These are phyloP conservation scores for Pseudogymnoascus sp. DNA, from an alignment of 2,329 filamentous ascomycete genomes.

Conservation along the genomic window DNA sequence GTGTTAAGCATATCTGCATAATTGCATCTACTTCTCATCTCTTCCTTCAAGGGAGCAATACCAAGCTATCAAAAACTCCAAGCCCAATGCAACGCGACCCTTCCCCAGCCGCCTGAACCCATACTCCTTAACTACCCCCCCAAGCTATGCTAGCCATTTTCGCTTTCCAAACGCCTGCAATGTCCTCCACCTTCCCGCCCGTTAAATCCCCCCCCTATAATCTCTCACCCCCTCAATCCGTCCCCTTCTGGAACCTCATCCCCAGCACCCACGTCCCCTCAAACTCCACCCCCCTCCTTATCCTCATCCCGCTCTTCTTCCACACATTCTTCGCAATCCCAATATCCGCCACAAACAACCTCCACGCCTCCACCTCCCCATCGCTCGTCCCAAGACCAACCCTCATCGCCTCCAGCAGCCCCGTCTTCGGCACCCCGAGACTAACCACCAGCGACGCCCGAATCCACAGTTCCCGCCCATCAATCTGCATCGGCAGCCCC, in stretches of 20 bases:
- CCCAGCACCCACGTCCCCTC: constrained; percentile 78
- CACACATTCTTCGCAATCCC: constrained; percentile 77
- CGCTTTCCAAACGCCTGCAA: not conserved
- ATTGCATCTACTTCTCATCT: not conserved
- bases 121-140: not conserved
- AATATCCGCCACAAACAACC: constrained; percentile 77
- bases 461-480: constrained; percentile 73
- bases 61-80: not conserved
- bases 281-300: constrained; percentile 81
- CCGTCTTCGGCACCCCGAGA: constrained; percentile 79
- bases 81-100: not conserved
- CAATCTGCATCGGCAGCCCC: constrained; percentile 58
- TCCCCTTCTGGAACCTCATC: constrained; percentile 38
- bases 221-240: constrained; percentile 15
- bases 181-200: not conserved
- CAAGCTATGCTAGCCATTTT: not conserved
- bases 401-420: constrained; percentile 66
- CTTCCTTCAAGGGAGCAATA: not conserved
- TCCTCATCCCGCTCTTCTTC: constrained; percentile 69
- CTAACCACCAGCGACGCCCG: constrained; percentile 76
- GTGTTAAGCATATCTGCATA: not conserved
- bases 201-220: constrained; percentile 1
- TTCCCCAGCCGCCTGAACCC: not conserved
- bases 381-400: constrained; percentile 23
- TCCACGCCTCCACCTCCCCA: constrained; percentile 48